phyloP scores from a whole-genome alignment of 768 basidiomycete genomes.

The Agrocybe praecox region DNA sequence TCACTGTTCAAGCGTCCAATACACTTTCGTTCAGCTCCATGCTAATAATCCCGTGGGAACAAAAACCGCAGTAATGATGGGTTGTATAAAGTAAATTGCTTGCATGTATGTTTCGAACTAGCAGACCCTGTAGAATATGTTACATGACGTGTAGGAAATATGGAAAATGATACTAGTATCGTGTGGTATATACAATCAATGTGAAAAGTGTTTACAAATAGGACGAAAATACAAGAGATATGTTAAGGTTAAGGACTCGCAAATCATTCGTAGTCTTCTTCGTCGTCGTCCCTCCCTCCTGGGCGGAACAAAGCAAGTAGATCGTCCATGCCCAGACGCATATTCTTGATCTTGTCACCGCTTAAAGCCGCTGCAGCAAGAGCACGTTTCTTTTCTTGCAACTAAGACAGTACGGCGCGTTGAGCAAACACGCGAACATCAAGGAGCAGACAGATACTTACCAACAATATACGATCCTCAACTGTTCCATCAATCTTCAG shows the following conservation, averaged over 20 bases:
- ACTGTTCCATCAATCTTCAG: conserved; percentile 86
- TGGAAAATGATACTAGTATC: not conserved
- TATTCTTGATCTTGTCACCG: conserved; percentile 85
- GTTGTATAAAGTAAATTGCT: not conserved
- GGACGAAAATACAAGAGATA: not conserved
- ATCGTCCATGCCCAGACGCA: conserved; percentile 84
- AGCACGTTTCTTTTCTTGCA: conserved; percentile 92
- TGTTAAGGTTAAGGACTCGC: not conserved
- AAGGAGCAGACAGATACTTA: conserved; percentile 26
- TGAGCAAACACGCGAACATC: not conserved
- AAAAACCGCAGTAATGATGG: not conserved
- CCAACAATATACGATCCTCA: conserved; percentile 82
- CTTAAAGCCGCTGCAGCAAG: conserved; percentile 84
- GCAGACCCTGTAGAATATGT: not conserved
- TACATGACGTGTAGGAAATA: not conserved
- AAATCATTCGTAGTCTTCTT: conserved; percentile 37
- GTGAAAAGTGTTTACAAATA: not conserved
- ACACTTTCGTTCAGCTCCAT: conserved; percentile 5
- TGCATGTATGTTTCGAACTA: not conserved
- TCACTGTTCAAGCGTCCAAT: conserved; percentile 5
- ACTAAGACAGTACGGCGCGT: conserved; percentile 33
- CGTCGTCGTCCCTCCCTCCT: conserved; percentile 60
- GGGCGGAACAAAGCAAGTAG: conserved; percentile 78
- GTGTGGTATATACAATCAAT: not conserved
- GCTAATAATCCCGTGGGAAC: conserved; percentile 17